These are phyloP conservation scores for Arthrinium puccinioides DNA, from an alignment of 2,329 filamentous ascomycete genomes.

Conservation along the genomic window DNA sequence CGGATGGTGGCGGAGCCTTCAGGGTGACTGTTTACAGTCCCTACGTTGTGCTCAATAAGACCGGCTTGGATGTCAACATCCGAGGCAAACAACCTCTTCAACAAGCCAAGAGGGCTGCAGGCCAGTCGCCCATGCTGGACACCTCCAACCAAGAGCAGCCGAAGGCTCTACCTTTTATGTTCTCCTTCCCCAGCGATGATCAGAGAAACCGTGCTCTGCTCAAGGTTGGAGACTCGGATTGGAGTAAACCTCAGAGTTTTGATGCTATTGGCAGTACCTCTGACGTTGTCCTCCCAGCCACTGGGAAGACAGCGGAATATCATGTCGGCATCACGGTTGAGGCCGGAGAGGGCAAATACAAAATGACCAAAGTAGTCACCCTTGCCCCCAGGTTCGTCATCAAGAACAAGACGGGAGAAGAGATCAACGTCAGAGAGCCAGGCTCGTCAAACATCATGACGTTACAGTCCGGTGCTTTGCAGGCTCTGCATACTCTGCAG, in stretches of 20 bases:
- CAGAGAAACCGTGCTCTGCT: conserved; percentile 84
- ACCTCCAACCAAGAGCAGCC: conserved; percentile 45
- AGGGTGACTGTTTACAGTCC: conserved; percentile 92
- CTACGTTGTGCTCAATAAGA: conserved; percentile 93
- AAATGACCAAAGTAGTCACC: conserved; percentile 91
- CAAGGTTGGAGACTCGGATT: conserved; percentile 81
- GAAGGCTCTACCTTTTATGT: conserved; percentile 91
- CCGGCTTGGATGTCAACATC: conserved; percentile 79
- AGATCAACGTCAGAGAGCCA: conserved; percentile 83
- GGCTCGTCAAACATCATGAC: conserved; percentile 81
- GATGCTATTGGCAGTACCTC: conserved; percentile 93
- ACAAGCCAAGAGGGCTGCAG: conserved; percentile 73
- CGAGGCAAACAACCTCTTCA: conserved; percentile 86
- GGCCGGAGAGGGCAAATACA: conserved; percentile 94
- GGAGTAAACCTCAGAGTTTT: conserved; percentile 97
- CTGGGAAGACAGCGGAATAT: conserved; percentile 68
- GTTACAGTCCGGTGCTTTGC: conserved; percentile 68
- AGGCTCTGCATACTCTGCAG: conserved; percentile 85
- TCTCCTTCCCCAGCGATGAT: conserved; percentile 84
- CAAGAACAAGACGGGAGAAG: conserved; percentile 86
- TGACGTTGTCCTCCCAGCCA: conserved; percentile 75
- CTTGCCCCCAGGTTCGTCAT: conserved; percentile 88
- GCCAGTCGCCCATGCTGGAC: conserved; percentile 57
- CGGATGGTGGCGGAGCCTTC: conserved; percentile 91
- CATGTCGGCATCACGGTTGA: conserved; percentile 85